Evolutionary conservation across 345 rosid species (phyloP).

Genomic region (Eucalyptus urophylla): DNA sequence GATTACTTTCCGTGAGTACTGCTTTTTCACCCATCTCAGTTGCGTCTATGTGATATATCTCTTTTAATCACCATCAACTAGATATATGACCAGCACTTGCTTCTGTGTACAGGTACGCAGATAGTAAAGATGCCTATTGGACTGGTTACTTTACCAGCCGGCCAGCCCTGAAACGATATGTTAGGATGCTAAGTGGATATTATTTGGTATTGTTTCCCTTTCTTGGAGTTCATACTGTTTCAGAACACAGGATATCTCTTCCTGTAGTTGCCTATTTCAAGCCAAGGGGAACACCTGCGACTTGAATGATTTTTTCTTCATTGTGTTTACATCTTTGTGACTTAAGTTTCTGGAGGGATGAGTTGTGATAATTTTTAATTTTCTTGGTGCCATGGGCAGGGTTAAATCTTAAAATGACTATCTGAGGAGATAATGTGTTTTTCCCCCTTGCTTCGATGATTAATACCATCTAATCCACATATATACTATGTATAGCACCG

Average conservation of each 20-base stretch:
- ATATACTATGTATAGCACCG: not conserved
- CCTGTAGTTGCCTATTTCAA: not conserved
- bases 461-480: not conserved
- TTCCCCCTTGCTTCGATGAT: not conserved
- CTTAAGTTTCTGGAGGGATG: not conserved
- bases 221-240: not conserved
- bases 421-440: not conserved
- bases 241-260: not conserved
- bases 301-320: not conserved
- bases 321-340: not conserved
- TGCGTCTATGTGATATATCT: not conserved
- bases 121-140: slow-evolving; percentile 53
- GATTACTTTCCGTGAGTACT: slow-evolving; percentile 78
- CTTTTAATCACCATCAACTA: not conserved
- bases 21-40: not conserved
- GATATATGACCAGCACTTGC: not conserved
- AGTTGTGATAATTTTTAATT: not conserved
- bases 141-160: slow-evolving; percentile 89
- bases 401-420: not conserved
- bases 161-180: slow-evolving; percentile 64
- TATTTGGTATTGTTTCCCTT: slow-evolving; percentile 45
- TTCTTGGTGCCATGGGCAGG: not conserved
- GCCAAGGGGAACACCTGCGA: not conserved
- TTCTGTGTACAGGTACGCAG: slow-evolving; percentile 56
- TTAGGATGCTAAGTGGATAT: slow-evolving; percentile 73